phyloP scores from a whole-genome alignment of 192 early-diverging fungal species.

The Allomyces arbusculus region DNA sequence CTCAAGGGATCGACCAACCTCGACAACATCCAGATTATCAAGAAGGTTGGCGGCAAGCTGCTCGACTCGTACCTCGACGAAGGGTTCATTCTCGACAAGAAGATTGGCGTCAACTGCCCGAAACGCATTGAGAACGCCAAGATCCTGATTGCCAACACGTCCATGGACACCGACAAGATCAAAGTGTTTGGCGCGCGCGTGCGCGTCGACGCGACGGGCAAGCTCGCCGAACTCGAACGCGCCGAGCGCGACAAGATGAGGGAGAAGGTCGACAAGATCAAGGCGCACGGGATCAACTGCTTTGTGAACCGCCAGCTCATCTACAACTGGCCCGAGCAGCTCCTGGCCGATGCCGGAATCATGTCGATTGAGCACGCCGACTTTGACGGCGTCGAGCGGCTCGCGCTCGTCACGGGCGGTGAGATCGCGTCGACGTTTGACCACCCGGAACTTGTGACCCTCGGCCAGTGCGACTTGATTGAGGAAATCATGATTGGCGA shows the following conservation, averaged over 20 bases:
- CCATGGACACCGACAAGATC: constrained; percentile 99
- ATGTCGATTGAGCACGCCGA: constrained; percentile 97
- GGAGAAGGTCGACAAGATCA: constrained; percentile 96
- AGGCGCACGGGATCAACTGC: constrained; percentile 90
- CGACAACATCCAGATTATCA: constrained; percentile 98
- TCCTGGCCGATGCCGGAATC: constrained; percentile 93
- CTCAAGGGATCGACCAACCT: constrained; percentile 92
- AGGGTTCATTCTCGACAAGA: constrained; percentile 96
- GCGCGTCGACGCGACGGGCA: constrained; percentile 85
- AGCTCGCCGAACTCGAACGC: constrained; percentile 94
- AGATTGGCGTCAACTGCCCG: constrained; percentile 96
- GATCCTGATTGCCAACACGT: constrained; percentile 95
- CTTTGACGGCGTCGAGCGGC: constrained; percentile 91
- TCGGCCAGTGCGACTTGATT: constrained; percentile 88
- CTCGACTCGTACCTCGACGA: constrained; percentile 90
- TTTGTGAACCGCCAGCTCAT: constrained; percentile 99
- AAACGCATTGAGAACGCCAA: constrained; percentile 87
- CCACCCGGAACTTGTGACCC: constrained; percentile 82
- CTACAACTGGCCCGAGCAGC: constrained; percentile 99
- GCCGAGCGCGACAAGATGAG: constrained; percentile 98
- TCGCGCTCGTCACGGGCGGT: constrained; percentile 93
- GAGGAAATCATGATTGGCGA: constrained; percentile 99
- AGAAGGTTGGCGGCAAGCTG: constrained; percentile 88
- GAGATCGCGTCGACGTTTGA: constrained; percentile 98
- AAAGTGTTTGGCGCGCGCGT: constrained; percentile 97